Percentiles rank a stretch among this genome's conserved stretches.
Conservation (phyloP, 768 basidiomycete genomes). For the Tylopilus plumbeoviolaceoides region DNA sequence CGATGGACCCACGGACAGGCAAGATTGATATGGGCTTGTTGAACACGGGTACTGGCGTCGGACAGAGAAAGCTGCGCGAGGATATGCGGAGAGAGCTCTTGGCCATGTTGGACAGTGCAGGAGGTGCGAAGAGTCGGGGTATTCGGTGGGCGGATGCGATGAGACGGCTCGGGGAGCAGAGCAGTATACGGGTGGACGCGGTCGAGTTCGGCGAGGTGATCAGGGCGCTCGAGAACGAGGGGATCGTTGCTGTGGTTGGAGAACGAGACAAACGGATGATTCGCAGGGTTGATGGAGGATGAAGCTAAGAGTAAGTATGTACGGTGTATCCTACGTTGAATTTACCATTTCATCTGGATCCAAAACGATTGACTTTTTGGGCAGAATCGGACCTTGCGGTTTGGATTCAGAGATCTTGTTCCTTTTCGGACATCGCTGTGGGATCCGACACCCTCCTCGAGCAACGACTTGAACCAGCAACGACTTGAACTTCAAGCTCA, state of each 20-base stretch:
- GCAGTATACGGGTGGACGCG: slow-evolving; percentile 72
- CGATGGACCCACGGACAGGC: slow-evolving; percentile 94
- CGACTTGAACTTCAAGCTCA: no score
- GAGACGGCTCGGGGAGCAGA: slow-evolving; percentile 76
- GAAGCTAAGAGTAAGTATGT: slow-evolving; percentile 5
- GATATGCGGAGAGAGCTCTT: slow-evolving; percentile 86
- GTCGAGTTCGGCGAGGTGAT: slow-evolving; percentile 82
- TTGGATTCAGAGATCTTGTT: no score
- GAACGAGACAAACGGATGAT: slow-evolving; percentile 85
- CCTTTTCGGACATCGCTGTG: no score
- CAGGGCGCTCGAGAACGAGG: slow-evolving; percentile 78
- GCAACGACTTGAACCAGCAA: no score
- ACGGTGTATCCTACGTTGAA: background rate
- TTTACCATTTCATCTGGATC: no score
- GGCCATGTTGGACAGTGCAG: slow-evolving; percentile 50
- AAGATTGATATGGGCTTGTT: slow-evolving; percentile 97
- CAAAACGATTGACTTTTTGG: no score
- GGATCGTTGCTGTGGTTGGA: slow-evolving; percentile 78
- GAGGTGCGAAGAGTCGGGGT: slow-evolving; percentile 50
- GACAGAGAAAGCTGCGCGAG: slow-evolving; percentile 81
- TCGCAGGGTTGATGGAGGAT: slow-evolving; percentile 52
- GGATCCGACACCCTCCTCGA: no score
- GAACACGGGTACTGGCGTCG: slow-evolving; percentile 87
- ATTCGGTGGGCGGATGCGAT: slow-evolving; percentile 83
- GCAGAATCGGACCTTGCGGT: no score